phyloP scores from a whole-genome alignment of 192 early-diverging fungal species.

The Coemansia pectinata region DNA sequence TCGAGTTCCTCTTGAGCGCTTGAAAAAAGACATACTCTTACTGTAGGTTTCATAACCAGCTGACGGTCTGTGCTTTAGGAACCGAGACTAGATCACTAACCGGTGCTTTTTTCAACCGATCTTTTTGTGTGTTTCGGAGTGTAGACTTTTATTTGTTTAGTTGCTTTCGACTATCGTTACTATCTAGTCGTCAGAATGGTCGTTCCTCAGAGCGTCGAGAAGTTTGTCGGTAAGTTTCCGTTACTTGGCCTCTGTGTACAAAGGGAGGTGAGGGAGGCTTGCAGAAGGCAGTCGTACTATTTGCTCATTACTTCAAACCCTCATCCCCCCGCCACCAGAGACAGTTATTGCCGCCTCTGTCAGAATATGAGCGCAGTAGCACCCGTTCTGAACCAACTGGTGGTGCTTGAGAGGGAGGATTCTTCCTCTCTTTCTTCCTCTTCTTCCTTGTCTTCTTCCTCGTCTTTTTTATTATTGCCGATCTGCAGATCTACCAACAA shows the following conservation, averaged over 20 bases:
- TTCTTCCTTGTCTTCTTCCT: background rate
- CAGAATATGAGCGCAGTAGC: background rate
- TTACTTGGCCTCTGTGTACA: background rate
- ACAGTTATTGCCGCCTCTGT: background rate
- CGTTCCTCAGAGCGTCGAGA: conserved; percentile 37
- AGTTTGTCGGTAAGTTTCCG: conserved; percentile 49
- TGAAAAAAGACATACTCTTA: background rate
- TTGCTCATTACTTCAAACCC: background rate
- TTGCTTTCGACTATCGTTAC: background rate
- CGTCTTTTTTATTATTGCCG: background rate
- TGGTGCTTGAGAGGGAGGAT: background rate
- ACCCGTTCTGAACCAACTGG: background rate
- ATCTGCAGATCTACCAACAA: background rate
- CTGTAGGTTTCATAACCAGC: background rate
- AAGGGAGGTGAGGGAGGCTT: background rate
- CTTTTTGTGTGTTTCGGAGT: background rate
- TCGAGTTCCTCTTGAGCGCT: background rate
- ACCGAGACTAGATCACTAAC: background rate
- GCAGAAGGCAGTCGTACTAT: background rate
- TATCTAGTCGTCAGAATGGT: conserved; percentile 18
- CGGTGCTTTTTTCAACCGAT: background rate
- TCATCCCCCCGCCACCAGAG: background rate
- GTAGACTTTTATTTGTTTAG: background rate
- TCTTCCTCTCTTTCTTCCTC: background rate
- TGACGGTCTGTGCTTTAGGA: background rate